Conservation (phyloP, 768 basidiomycete species). For the Pulveroboletus sp. region DNA sequence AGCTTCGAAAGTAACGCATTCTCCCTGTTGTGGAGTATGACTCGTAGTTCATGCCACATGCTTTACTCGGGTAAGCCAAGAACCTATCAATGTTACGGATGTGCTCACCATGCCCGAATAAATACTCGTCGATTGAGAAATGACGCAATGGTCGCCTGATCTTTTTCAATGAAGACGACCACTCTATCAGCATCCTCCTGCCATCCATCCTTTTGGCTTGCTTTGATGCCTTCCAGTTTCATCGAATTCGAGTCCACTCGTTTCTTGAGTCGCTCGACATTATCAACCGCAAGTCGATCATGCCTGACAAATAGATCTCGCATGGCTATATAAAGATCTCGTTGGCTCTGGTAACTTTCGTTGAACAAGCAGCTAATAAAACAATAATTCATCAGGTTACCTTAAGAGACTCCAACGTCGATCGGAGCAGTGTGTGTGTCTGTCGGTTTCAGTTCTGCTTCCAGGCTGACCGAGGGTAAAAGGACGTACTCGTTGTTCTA, state of each 20-base stretch:
- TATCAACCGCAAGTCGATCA: slow-evolving; percentile 85
- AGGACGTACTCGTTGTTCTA: slow-evolving; percentile 65
- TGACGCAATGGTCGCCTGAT: slow-evolving; percentile 76
- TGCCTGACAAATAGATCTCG: slow-evolving; percentile 85
- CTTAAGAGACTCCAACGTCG: slow-evolving; percentile 76
- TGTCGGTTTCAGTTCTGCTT: slow-evolving; percentile 26
- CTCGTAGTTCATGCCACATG: slow-evolving; percentile 95
- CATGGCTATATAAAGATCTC: slow-evolving; percentile 84
- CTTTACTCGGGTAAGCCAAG: slow-evolving; percentile 37
- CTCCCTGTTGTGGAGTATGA: slow-evolving; percentile 88
- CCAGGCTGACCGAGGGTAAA: background rate
- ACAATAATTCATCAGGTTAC: slow-evolving; percentile 32
- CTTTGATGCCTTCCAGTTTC: slow-evolving; percentile 74
- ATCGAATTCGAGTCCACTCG: slow-evolving; percentile 73
- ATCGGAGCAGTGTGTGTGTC: slow-evolving; percentile 63
- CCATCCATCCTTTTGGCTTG: slow-evolving; percentile 78
- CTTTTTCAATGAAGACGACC: slow-evolving; percentile 71
- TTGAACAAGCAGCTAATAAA: slow-evolving; percentile 11
- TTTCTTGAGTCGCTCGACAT: slow-evolving; percentile 85
- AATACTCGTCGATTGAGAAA: slow-evolving; percentile 80
- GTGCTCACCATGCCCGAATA: slow-evolving; percentile 75
- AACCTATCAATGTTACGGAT: background rate
- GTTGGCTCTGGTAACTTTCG: slow-evolving; percentile 51
- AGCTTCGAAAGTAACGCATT: slow-evolving; percentile 75
- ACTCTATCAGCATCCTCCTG: slow-evolving; percentile 81